Conservation (phyloP, 2,329 filamentous ascomycete genomes). For the Colletotrichum tabaci region DNA sequence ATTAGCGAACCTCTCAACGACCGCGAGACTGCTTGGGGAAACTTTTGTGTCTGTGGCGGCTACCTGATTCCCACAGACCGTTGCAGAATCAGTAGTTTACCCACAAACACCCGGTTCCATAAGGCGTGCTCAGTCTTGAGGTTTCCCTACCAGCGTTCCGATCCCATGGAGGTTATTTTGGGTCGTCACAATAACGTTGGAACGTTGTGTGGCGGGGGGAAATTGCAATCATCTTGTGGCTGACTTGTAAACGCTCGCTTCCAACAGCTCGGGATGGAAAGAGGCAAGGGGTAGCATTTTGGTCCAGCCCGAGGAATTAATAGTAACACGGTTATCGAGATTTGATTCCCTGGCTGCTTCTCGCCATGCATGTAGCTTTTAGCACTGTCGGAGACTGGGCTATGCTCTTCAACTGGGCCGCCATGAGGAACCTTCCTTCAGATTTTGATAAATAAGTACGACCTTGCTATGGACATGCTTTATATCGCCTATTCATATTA, state of each 20-base stretch:
- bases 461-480: background rate
- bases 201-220: background rate
- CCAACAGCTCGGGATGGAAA: background rate
- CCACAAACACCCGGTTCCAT: no score
- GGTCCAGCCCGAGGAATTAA: accelerated
- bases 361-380: no score
- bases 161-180: background rate
- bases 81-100: no score
- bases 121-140: no score
- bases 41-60: no score
- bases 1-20: no score
- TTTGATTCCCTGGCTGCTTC: accelerated
- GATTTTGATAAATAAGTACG: background rate
- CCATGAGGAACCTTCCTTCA: background rate
- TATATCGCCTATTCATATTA: background rate
- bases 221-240: background rate
- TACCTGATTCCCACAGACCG: background rate
- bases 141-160: no score
- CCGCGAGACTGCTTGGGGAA: no score
- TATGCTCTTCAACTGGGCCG: background rate
- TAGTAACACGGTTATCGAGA: accelerated
- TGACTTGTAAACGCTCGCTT: background rate
- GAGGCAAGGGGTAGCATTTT: no score
- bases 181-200: background rate
- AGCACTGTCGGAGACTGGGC: background rate